Base-by-base conservation (phyloP, 768 basidiomycete species). In the Artomyces pyxidatus region DNA sequence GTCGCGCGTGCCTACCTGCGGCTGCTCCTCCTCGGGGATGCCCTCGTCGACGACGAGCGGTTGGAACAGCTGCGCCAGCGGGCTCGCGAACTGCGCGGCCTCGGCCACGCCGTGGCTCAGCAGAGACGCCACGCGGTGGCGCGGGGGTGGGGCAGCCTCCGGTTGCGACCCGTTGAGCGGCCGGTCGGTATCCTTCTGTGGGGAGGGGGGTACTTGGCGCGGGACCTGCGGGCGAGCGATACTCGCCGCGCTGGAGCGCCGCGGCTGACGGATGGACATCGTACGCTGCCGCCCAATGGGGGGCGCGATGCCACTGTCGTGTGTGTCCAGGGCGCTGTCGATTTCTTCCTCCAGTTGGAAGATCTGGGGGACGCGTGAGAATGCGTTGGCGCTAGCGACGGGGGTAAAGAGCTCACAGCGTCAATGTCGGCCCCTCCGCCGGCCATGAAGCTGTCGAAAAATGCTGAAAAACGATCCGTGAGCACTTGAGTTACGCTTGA, bases 401-500 rank as follows among this genome's bases (percentile, higher is more conserved):
- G 17, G 21, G 23, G 35, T 26, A 23, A 26, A 10, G 60, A 25
- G 58, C 79, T 17, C 60, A 89, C 88, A 6, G 80, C 76, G 55
- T 85, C 83, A 49, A 93, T 91, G 58, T 88, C 85, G 3, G 75
- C 71, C 50, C 73, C 80, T 2, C 78, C 72, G 2, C 89, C 87
- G n/a, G 73, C 79, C 12, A n/a, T n/a, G n/a, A 91, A 63, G 9
- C 85, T 83, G 55, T 93, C 90, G 50, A 93, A 82, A 40, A 91
- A 71, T 19, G 81, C 89, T 93, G 56, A 46, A 25, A 48, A 35
- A 17, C 27, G 26, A 29, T 38, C 30, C 19, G 14, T 42, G 9
- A 17, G 56, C 5, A 26, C 3, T 44, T 38, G 42, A 45, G n/a
- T n/a, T n/a, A n/a, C n/a, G n/a, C n/a, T n/a, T n/a, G 45, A 40